Evolutionary conservation across 345 rosid species (phyloP), one percentile per base, ranked within the genome.

Genomic region (Iberis pinnata): DNA sequence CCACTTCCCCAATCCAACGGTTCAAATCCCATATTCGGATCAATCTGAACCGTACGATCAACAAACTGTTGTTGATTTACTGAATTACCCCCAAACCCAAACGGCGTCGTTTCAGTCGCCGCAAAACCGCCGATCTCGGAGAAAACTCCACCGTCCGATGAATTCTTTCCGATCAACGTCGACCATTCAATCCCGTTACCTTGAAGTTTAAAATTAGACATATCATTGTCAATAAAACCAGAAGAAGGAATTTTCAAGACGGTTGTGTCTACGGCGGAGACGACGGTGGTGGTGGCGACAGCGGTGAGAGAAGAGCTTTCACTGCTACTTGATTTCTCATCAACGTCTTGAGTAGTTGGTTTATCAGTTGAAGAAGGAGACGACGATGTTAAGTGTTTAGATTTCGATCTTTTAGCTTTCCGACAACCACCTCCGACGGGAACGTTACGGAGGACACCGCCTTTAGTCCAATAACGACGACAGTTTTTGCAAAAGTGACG

Each of bases 401-500:
- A 38, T 56, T 82, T 88, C 7, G 89, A 62, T 33, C 96, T 77
- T 69, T 87, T 90, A 20, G 71, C 56, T 59, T 60, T 67, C 9
- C 66, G 61, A 15, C 66, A 60, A 20, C 71, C 66, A 0, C 71
- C 96, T 17, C 98, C 98, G 8, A 86, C 80, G 11, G 98, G 96
- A 17, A 90, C 98, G 83, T 86, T 90, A 29, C 98, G 90, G 48
- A 90, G 92, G 53, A 90, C 87, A 56, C 98, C 98, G 16, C 96
- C 98, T 68, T 84, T 90, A 32, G 98, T 90, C 98, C 98, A 90
- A 80, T 90, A 90, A 32, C 96, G 80, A 33, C 98, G 94, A 74
- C 98, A 90, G 79, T 45, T 63, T 69, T 90, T 90, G 71, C 98
- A 90, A 77, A 90, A 90, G 84, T 90, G 94, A 16, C 98, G 89